These are phyloP conservation scores for Ganoderma sp. DNA, from an alignment of 1,284 basidiomycete genomes.

Conservation along the genomic window DNA sequence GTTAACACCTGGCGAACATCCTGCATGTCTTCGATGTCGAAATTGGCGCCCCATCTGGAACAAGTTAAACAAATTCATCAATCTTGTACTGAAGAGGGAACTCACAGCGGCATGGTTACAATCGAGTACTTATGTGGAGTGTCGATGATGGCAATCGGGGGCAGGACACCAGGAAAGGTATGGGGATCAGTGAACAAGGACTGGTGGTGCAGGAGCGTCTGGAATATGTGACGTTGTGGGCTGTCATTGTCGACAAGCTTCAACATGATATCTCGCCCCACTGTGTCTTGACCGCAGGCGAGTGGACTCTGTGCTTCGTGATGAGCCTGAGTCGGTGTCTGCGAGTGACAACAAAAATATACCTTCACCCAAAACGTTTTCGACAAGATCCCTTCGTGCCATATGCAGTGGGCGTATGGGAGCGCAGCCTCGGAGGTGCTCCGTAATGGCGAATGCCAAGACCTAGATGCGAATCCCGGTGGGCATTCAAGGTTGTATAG, in stretches of 20 bases:
- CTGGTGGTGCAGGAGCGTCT: background rate
- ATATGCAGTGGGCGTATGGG: background rate
- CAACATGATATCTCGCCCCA: constrained; percentile 12
- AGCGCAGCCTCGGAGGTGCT: background rate
- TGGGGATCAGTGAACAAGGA: background rate
- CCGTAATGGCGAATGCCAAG: too few relatives aligned
- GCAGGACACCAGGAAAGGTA: background rate
- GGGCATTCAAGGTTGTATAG: background rate
- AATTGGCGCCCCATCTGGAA: too few relatives aligned
- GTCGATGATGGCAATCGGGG: constrained; percentile 13
- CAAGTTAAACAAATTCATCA: too few relatives aligned
- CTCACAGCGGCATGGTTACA: background rate
- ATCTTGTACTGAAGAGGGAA: too few relatives aligned
- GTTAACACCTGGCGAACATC: too few relatives aligned
- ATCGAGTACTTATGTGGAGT: constrained; percentile 12
- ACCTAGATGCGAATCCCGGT: too few relatives aligned
- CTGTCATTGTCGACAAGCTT: constrained; percentile 12
- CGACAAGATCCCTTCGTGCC: background rate
- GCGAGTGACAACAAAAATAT: background rate
- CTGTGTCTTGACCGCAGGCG: background rate
- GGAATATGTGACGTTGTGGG: constrained; percentile 2
- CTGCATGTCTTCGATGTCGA: too few relatives aligned
- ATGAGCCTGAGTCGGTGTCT: background rate
- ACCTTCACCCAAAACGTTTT: background rate
- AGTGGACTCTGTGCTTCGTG: background rate